phyloP scores from a whole-genome alignment of 2,329 filamentous ascomycete species.

The Magnaporthiopsis incrustans region DNA sequence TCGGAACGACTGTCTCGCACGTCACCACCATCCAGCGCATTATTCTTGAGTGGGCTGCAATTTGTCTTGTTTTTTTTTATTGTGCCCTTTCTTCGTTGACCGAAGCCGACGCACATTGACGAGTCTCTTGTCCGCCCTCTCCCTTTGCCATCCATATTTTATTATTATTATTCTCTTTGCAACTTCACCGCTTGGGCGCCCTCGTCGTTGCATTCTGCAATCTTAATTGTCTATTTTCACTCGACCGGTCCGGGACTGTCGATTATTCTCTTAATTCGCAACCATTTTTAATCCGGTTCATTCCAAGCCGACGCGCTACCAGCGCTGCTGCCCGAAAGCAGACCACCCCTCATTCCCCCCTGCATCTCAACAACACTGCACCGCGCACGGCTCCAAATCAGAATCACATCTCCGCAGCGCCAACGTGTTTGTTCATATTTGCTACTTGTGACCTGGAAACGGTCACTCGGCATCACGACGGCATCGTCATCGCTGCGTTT shows the following conservation, averaged over 20 bases:
- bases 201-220: neutral
- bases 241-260: neutral
- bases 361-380: neutral
- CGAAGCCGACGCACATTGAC: neutral
- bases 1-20: neutral
- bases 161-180: neutral
- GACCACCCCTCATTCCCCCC: neutral
- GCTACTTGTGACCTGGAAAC: neutral
- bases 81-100: neutral
- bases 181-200: neutral
- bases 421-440: constrained; percentile 10
- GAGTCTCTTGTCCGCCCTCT: neutral
- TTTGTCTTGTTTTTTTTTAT: neutral
- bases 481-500: neutral
- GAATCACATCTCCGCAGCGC: constrained; percentile 11
- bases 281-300: neutral
- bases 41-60: neutral
- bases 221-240: neutral
- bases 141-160: neutral
- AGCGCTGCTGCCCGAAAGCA: neutral
- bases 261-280: neutral
- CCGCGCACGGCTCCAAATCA: neutral
- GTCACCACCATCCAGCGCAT: neutral
- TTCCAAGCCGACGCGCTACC: neutral
- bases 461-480: constrained; percentile 8